These are phyloP conservation scores for Sapria himalayana DNA, from an alignment of 345 rosid species.

Conservation along the genomic window DNA sequence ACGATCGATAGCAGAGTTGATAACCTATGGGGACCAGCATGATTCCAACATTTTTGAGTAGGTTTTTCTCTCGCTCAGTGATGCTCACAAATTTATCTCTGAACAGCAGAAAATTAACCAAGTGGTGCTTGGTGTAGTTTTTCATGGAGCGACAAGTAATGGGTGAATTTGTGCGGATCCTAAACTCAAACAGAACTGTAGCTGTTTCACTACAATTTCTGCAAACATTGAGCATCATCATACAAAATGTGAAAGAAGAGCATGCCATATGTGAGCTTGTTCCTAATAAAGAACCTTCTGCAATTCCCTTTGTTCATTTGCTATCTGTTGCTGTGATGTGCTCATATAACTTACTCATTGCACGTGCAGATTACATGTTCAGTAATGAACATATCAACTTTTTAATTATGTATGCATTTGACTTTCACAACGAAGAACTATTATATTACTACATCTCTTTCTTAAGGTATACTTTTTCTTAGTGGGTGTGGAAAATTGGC, in stretches of 20 bases:
- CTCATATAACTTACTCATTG: constrained; percentile 7
- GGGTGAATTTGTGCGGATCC: constrained; percentile 81
- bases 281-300: constrained; percentile 1
- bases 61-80: constrained; percentile 16
- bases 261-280: constrained; percentile 71
- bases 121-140: constrained; percentile 22
- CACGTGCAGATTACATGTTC: constrained; percentile 70
- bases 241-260: constrained; percentile 71
- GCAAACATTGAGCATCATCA: constrained; percentile 94
- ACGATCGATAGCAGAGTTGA: constrained; percentile 88
- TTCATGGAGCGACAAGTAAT: constrained; percentile 96
- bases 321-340: constrained; percentile 1
- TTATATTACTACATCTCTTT: constrained; percentile 89
- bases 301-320: neutral
- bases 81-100: neutral
- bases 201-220: constrained; percentile 75
- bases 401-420: constrained; percentile 71
- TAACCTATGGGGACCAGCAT: constrained; percentile 95
- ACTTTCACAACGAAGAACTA: constrained; percentile 83
- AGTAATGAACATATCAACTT: constrained; percentile 87
- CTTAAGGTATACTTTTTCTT: constrained; percentile 38
- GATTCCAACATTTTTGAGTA: constrained; percentile 69
- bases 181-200: constrained; percentile 38
- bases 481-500: neutral
- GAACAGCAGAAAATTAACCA: constrained; percentile 7